Percentiles rank a stretch among this genome's conserved stretches.
Conservation (phyloP, 345 rosid genomes). For the Erucastrum elatum region DNA sequence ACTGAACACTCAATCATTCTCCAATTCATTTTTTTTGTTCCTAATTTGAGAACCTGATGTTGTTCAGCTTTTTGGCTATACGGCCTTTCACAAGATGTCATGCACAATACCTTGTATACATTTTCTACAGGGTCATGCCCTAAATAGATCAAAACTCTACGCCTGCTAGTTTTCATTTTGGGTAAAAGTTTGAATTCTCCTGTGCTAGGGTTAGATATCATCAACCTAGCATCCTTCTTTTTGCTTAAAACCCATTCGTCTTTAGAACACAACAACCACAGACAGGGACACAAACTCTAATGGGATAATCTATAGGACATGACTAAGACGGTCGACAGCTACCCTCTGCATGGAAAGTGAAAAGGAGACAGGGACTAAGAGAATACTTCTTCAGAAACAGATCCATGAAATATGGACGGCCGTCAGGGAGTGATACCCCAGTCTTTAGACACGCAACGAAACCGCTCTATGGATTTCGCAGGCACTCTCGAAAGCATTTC, state of each 20-base stretch:
- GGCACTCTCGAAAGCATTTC: not conserved
- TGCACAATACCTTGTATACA: slow-evolving; percentile 2
- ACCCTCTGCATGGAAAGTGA: not conserved
- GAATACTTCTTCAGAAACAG: not conserved
- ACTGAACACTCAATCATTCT: slow-evolving; percentile 1
- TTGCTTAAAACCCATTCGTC: not conserved
- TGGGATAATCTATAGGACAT: not conserved
- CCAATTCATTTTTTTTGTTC: not conserved
- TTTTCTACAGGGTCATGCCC: slow-evolving; percentile 10
- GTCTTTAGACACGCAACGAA: not conserved
- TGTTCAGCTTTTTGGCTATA: not conserved
- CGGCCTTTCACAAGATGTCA: not conserved
- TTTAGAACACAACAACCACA: not conserved
- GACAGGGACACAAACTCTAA: not conserved
- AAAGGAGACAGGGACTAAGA: not conserved
- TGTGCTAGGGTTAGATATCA: slow-evolving; percentile 22
- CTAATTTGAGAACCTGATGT: slow-evolving; percentile 9
- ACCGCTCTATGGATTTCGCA: not conserved
- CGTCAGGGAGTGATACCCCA: not conserved
- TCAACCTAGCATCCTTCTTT: not conserved
- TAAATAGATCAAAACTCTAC: not conserved
- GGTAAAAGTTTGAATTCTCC: not conserved
- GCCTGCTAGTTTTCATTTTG: slow-evolving; percentile 2
- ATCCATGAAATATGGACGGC: not conserved
- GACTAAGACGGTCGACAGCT: not conserved